These are phyloP conservation scores for Penicillium crystallinum DNA, from an alignment of 495 filamentous ascomycete species.

Conservation along the genomic window DNA sequence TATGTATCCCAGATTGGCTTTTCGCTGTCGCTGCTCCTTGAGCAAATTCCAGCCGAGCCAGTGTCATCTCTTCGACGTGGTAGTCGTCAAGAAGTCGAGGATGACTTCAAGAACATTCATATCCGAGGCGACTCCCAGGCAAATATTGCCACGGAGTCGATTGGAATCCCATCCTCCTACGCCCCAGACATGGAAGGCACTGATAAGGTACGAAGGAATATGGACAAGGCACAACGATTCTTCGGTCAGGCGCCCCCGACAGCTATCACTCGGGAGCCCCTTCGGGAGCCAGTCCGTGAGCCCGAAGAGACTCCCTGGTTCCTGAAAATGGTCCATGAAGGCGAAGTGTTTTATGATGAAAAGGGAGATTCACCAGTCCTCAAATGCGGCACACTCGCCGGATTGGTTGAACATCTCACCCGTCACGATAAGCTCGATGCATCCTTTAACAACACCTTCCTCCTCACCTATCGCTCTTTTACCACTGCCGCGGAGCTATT, in stretches of 20 bases:
- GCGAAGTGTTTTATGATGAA: conserved; percentile 81
- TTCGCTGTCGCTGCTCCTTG: conserved; percentile 78
- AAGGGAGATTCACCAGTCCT: conserved; percentile 67
- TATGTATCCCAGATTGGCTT: conserved; percentile 83
- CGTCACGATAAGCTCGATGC: conserved; percentile 92
- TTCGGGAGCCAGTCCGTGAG: conserved; percentile 43
- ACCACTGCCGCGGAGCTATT: conserved; percentile 87
- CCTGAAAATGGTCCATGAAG: conserved; percentile 81
- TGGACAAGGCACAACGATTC: conserved; percentile 80
- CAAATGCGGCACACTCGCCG: conserved; percentile 83
- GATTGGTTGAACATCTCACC: conserved; percentile 92
- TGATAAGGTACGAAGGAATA: conserved; percentile 60
- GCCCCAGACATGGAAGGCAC: conserved; percentile 47
- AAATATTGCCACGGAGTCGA: conserved; percentile 27
- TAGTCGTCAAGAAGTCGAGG: conserved; percentile 33
- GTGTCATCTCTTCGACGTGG: conserved; percentile 25
- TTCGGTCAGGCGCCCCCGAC: conserved; percentile 76
- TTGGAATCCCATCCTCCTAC: conserved; percentile 65
- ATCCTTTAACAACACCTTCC: conserved; percentile 96
- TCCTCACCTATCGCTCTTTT: conserved; percentile 94
- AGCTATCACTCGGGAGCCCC: conserved; percentile 41
- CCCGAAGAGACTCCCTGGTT: conserved; percentile 77
- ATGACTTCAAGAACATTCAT: conserved; percentile 26
- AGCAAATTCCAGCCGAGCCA: conserved; percentile 57
- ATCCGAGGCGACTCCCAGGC: conserved; percentile 33